Base-by-base conservation (phyloP, 1,139 yeast genomes). In the Yamadazyma kanchanaburiensis region DNA sequence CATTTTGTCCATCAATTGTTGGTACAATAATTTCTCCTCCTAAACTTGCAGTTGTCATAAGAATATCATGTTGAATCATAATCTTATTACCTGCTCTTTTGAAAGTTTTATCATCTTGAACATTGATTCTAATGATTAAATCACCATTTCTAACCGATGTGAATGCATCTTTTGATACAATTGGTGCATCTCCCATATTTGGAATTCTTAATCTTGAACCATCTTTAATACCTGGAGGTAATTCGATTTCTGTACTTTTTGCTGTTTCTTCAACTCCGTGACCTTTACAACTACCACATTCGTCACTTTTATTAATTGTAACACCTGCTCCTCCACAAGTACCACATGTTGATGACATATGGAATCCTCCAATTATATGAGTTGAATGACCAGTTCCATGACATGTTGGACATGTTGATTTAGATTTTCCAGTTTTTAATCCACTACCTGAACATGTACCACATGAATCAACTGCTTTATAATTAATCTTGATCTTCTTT, bases 11-110 rank as follows among this genome's bases (percentile, higher is more conserved):
- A 42, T 81, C 88, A 21, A 91, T 73, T 0, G 97, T 89, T 22
- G 97, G 97, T 10, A 91, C 78, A 27, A 82, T 76, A 17, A 91
- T 73, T 31, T 77, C 80, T 21, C 99, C 99, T 35, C 99, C 99
- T 28, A 91, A 67, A 0, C 96, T 91, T 2, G 98, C 98, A 0
- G 98, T 91, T 1, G 98, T 91, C 80, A 88, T 85, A 28, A 94
- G 82, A 32, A 91, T 78, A 26, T 77, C 77, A 30, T 80, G 77
- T 21, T 70, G 65, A 48, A 77, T 72, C 35, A 83, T 56, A 39
- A 91, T 70, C 48, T 83, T 77, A 37, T 73, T 67, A 25, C 83
- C 83, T 21, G 65, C 67, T 31, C 96, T 73, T 28, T 68, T 64
- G 58, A 89, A 91, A 21, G 67, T 58, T 19, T 80, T 71, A 52